Base-by-base conservation (phyloP, 1,284 basidiomycete genomes). In the Ceratobasidium sp. region DNA sequence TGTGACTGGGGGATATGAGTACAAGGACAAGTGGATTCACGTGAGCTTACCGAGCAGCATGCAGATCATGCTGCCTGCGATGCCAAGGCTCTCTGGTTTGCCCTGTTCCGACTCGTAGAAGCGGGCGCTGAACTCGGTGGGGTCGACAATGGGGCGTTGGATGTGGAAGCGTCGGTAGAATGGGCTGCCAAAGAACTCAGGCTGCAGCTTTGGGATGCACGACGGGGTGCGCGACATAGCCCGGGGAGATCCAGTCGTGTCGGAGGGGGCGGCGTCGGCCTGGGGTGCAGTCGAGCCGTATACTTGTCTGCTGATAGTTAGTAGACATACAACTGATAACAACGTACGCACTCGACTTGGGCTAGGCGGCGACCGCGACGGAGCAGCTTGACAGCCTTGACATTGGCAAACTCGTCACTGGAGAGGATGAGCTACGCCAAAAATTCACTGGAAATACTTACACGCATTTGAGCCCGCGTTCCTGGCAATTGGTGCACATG, bases 381-480 rank as follows among this genome's bases (percentile, higher is more conserved):
- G 17, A 94, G 84, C 40, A 92, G 80, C 79, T 94, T 94, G 68
- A 92, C 91, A 2, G 91, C 89, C 76, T 94, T 94, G 58, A 93
- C 86, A 73, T 93, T 90, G 15, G 91, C 91, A 75, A 92, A 94
- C 76, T 92, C 92, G 77, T 95, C 93, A 31, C 92, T 94, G 77
- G 31, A 7, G 58, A 70, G 3, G 47, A 43, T 64, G 45, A 47
- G 56, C 17, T n/a, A 49, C 29, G 27, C 58, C 34, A 17, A 68
- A 38, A 22, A 68, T 73, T 40, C 27, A 67, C 38, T 27, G 32
- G 54, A 8, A 25, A 69, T 75, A 85, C 93, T 81, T 80, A 89
- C 87, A 89, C 84, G 85, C 93, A 95, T 83, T 92, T 92, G 38
- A 94, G 84, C 15, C 87, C 87, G 57, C 93, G 87, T 77, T 94